A percentile compares a stretch with the other conserved stretches of the same genome.
These are phyloP conservation scores for Neurospora crassa DNA, from an alignment of 2,329 filamentous ascomycete genomes.

Conservation along the genomic window DNA sequence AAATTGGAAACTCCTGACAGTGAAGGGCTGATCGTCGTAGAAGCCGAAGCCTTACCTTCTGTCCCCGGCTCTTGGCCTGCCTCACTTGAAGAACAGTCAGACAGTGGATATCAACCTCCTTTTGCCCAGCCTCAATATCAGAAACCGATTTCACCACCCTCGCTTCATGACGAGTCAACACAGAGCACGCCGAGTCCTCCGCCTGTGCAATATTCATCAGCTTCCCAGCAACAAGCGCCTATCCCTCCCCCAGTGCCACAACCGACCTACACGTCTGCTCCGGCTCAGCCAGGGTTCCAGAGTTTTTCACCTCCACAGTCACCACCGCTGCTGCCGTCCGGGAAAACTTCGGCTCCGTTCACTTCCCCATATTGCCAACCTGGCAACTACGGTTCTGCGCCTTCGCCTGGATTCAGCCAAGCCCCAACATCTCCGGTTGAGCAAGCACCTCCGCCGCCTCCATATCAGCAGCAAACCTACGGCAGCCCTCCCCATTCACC, in stretches of 20 bases:
- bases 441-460: not conserved
- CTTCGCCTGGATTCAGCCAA: not conserved
- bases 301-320: not conserved
- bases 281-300: not conserved
- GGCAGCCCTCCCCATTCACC: not conserved
- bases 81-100: not conserved
- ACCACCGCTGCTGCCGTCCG: not conserved
- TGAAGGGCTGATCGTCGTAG: not conserved
- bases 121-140: not conserved
- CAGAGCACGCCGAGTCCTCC: not conserved
- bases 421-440: not conserved
- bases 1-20: not conserved
- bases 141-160: not conserved
- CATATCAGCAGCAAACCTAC: not conserved
- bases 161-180: not conserved
- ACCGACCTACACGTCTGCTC: not conserved
- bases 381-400: not conserved
- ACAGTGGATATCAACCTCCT: not conserved
- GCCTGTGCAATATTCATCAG: not conserved
- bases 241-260: not conserved
- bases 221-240: not conserved
- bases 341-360: not conserved
- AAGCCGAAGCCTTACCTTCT: not conserved
- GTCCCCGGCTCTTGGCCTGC: not conserved
- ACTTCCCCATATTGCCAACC: not conserved